A percentile compares a stretch with the other conserved stretches of the same genome.
Conservation (phyloP, 805 yeast species). For the Starmerella apicola region DNA sequence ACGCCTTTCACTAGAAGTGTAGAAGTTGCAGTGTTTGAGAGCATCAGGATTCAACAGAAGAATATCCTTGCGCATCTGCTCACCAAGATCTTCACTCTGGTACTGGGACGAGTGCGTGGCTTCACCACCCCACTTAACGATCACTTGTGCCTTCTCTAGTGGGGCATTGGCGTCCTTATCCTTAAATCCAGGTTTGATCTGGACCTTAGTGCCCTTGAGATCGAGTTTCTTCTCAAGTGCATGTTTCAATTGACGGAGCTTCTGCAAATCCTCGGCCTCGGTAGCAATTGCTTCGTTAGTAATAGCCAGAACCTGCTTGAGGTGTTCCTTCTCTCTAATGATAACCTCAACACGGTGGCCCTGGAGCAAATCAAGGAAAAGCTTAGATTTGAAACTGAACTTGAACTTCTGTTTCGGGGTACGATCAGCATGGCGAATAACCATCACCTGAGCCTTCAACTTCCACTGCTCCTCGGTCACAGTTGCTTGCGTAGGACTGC, state of each 20-base stretch:
- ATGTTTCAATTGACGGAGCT: constrained; percentile 59
- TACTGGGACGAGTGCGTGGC: constrained; percentile 95
- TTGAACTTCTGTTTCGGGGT: constrained; percentile 97
- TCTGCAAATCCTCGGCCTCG: constrained; percentile 68
- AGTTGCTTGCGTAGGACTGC: constrained; percentile 9
- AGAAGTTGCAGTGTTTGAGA: constrained; percentile 72
- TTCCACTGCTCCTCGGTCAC: constrained; percentile 70
- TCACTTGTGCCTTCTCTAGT: constrained; percentile 90
- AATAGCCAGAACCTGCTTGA: constrained; percentile 73
- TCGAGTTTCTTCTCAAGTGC: constrained; percentile 81
- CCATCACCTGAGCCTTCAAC: constrained; percentile 81
- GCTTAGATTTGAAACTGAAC: constrained; percentile 79
- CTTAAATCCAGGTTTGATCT: constrained; percentile 60
- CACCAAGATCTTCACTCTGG: constrained; percentile 92
- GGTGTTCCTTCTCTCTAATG: constrained; percentile 76
- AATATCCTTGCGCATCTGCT: constrained; percentile 85
- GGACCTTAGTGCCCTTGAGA: constrained; percentile 94
- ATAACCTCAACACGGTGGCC: constrained; percentile 96
- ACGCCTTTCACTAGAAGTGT: constrained; percentile 86
- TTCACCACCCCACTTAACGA: constrained; percentile 98
- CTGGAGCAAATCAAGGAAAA: constrained; percentile 73
- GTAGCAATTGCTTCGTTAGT: constrained; percentile 63
- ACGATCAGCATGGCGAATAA: constrained; percentile 93
- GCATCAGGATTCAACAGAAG: constrained; percentile 75
- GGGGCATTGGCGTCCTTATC: constrained; percentile 34